Evolutionary conservation across 305 asterid species (phyloP).

Genomic region (Euphrasia arctica): DNA sequence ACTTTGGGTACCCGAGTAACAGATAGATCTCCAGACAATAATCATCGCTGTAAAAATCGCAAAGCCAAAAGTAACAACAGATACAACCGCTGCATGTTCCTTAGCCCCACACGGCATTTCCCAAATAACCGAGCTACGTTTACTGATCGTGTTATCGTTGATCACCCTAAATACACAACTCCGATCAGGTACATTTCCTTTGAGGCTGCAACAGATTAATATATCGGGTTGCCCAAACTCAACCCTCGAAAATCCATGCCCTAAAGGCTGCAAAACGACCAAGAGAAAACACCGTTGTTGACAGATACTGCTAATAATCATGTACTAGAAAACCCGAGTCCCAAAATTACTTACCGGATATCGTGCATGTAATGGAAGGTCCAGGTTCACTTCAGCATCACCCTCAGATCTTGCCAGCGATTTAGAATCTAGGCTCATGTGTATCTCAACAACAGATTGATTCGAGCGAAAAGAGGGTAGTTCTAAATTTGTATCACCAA

Average conservation of each 20-base stretch:
- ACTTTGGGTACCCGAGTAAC: conserved; percentile 30
- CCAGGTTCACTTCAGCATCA: conserved; percentile 41
- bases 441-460: conserved; percentile 72
- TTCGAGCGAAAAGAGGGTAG: conserved; percentile 74
- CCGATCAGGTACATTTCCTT: conserved; percentile 22
- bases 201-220: conserved; percentile 41
- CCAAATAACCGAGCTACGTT: conserved; percentile 39
- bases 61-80: conserved; percentile 51
- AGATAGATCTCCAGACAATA: conserved; percentile 44
- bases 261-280: conserved; percentile 52
- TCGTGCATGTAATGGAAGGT: conserved; percentile 84
- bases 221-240: conserved; percentile 56
- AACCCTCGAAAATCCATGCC: conserved; percentile 50
- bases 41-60: conserved; percentile 52
- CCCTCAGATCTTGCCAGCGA: conserved; percentile 28
- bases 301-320: background rate
- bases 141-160: conserved; percentile 16
- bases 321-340: background rate
- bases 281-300: background rate
- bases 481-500: conserved; percentile 89
- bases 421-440: conserved; percentile 39
- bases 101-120: conserved; percentile 74
- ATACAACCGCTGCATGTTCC: conserved; percentile 55
- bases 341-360: conserved; percentile 47
- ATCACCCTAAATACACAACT: conserved; percentile 38